Percentiles rank a stretch among this genome's conserved stretches.
Evolutionary conservation across 208 protist species (phyloP).

Genomic region (Acanthamoeba healyi): DNA sequence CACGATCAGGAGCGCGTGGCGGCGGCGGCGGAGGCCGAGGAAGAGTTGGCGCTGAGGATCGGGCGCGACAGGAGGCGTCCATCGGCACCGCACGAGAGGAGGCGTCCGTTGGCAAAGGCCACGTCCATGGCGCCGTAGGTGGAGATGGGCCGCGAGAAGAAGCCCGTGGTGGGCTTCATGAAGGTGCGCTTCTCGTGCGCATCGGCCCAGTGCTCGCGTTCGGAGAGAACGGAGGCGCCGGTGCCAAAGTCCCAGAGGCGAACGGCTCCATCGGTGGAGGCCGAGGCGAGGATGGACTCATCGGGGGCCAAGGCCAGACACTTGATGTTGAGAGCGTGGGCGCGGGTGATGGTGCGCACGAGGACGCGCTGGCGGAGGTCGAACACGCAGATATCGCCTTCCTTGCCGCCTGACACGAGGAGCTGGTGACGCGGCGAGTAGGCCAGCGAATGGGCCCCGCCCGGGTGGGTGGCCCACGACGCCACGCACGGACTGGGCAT

Average conservation of each 20-base stretch:
- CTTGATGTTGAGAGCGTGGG: constrained; percentile 50
- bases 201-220: constrained; percentile 52
- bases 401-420: constrained; percentile 62
- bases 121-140: constrained; percentile 70
- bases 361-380: constrained; percentile 35
- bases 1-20: no score
- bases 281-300: constrained; percentile 11
- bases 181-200: constrained; percentile 71
- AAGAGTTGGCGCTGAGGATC: no score
- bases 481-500: constrained; percentile 57
- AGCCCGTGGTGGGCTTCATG: constrained; percentile 54
- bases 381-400: constrained; percentile 46
- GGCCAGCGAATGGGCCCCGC: constrained; percentile 50
- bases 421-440: constrained; percentile 66
- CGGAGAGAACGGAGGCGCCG: background rate
- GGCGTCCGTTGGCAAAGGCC: background rate
- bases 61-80: constrained; percentile 12
- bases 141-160: constrained; percentile 63
- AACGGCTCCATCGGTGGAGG: constrained; percentile 24
- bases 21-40: no score
- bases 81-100: constrained; percentile 68
- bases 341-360: background rate
- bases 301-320: constrained; percentile 17
- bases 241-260: constrained; percentile 45
- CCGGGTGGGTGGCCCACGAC: constrained; percentile 15